Conservation (phyloP, 345 rosid genomes). For the Pistacia vera region DNA sequence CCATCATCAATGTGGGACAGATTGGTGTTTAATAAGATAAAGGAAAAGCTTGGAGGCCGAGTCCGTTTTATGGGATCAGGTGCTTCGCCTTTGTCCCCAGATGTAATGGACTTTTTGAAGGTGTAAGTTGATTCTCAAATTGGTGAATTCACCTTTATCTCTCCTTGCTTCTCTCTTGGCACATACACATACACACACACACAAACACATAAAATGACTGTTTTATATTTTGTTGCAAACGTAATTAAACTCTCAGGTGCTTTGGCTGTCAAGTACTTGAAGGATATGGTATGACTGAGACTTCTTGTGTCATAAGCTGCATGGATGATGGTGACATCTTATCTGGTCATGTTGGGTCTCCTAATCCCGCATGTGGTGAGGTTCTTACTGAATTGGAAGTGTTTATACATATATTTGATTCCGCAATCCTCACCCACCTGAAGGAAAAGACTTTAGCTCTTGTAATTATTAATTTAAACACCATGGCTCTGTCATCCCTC, state of each 20-base stretch:
- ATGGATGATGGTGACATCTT: conserved; percentile 66
- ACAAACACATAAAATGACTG: background rate
- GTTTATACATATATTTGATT: no score
- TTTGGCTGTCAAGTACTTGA: conserved; percentile 83
- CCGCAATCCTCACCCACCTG: background rate
- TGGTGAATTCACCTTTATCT: background rate
- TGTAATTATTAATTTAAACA: no score
- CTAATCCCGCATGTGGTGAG: conserved; percentile 81
- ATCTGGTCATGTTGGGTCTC: conserved; percentile 93
- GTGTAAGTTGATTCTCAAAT: conserved; percentile 58
- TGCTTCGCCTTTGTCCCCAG: conserved; percentile 92
- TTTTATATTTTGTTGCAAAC: background rate
- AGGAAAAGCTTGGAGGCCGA: conserved; percentile 82
- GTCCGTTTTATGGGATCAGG: conserved; percentile 78
- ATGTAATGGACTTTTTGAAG: conserved; percentile 79
- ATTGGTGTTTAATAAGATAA: conserved; percentile 82
- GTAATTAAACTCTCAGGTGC: conserved; percentile 53
- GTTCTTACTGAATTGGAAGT: conserved; percentile 5
- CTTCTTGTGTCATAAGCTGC: conserved; percentile 66
- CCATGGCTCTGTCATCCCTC: background rate
- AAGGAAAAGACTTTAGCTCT: background rate
- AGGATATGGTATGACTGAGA: conserved; percentile 97
- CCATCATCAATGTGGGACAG: conserved; percentile 85
- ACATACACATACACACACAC: background rate
- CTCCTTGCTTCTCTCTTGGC: background rate